Percentiles rank a stretch among this genome's conserved stretches.
Evolutionary conservation across 805 yeast species (phyloP).

Genomic region (Saturnispora gosingensis): DNA sequence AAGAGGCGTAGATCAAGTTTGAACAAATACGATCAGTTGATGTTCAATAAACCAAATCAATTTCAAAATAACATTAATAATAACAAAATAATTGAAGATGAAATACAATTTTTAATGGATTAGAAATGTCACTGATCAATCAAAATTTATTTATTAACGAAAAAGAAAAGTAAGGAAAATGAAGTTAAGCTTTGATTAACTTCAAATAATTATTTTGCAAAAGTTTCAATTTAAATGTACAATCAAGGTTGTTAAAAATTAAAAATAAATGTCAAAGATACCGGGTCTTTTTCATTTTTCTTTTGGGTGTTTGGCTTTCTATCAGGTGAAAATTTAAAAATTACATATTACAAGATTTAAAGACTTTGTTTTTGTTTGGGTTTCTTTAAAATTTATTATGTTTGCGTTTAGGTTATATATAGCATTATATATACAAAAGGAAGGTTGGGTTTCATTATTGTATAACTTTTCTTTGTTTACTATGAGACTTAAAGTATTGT

Average conservation of each 20-base stretch:
- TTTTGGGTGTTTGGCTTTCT: not conserved
- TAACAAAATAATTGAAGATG: slow-evolving; percentile 13
- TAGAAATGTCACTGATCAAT: not conserved
- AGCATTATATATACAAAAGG: too few relatives aligned
- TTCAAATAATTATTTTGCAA: not conserved
- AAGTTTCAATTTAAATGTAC: not conserved
- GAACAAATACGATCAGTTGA: slow-evolving; percentile 2
- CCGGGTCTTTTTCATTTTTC: not conserved
- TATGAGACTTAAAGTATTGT: not conserved
- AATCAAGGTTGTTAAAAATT: not conserved
- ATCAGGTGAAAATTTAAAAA: not conserved
- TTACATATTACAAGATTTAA: too few relatives aligned
- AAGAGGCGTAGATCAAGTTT: slow-evolving; percentile 52
- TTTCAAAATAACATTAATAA: slow-evolving; percentile 3
- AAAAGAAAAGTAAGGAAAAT: not conserved
- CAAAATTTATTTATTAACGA: not conserved
- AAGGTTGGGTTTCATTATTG: not conserved
- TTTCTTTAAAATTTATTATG: not conserved
- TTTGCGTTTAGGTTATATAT: not conserved
- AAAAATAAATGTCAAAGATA: not conserved
- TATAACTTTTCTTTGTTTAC: not conserved
- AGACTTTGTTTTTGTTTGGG: not conserved
- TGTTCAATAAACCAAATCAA: slow-evolving; percentile 8
- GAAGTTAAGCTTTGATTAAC: not conserved
- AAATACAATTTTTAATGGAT: slow-evolving; percentile 30